These are phyloP conservation scores for Crucibulum parvulum DNA, from an alignment of 1,284 basidiomycete genomes.

Conservation along the genomic window DNA sequence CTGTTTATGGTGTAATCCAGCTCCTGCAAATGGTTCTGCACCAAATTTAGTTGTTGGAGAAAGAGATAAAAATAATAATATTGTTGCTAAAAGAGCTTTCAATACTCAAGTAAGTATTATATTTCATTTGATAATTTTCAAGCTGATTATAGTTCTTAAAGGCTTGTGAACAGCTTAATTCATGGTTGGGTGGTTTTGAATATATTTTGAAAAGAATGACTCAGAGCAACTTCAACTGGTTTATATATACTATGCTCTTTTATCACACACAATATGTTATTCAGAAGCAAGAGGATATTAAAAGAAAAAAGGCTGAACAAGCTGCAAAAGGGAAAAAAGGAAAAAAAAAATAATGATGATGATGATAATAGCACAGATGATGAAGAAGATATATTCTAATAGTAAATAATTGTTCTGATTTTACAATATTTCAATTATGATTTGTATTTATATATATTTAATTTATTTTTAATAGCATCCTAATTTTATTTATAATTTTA, in stretches of 20 bases:
- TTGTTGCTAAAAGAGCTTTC: constrained; percentile 1
- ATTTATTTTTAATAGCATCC: too few species aligned
- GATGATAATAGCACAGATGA: neutral
- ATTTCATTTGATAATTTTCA: neutral
- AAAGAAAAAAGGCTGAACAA: neutral
- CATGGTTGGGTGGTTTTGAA: neutral
- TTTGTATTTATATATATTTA: too few species aligned
- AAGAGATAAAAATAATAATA: neutral
- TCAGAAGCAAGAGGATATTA: neutral
- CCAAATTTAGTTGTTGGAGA: constrained; percentile 11
- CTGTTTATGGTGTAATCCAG: constrained; percentile 15
- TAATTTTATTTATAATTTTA: too few species aligned
- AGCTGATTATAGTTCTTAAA: neutral
- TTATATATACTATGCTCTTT: neutral
- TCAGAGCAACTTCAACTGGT: neutral
- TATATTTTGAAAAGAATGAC: neutral
- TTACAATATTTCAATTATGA: too few species aligned
- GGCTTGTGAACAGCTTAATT: neutral
- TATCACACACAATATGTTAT: neutral
- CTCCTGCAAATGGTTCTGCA: constrained; percentile 12
- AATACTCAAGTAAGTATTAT: constrained; percentile 3
- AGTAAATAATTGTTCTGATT: neutral
- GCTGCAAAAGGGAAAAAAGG: neutral
- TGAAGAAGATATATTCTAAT: neutral
- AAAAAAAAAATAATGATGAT: neutral